A percentile compares a stretch with the other conserved stretches of the same genome.
phyloP scores from a whole-genome alignment of 2,329 filamentous ascomycete species.

The Magnaporthiopsis rhizophila region DNA sequence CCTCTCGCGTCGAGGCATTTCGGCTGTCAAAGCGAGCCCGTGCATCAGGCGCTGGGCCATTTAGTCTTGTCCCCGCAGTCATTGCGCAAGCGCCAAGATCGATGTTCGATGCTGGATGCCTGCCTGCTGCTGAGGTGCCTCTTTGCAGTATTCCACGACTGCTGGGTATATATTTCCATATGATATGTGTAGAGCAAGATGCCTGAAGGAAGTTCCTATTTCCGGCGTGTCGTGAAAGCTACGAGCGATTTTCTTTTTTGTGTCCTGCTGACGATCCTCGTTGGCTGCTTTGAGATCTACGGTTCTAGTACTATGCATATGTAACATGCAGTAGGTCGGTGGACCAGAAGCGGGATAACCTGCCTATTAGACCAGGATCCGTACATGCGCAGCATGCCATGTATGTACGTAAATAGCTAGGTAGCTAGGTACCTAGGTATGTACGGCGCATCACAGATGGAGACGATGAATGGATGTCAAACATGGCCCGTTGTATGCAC shows the following conservation, averaged over 20 bases:
- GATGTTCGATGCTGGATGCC: background rate
- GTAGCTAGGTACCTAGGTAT: background rate
- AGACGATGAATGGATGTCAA: background rate
- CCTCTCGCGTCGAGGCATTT: background rate
- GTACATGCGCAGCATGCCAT: background rate
- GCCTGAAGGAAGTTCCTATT: too few relatives aligned
- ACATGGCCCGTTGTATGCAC: background rate
- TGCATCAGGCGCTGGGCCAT: background rate
- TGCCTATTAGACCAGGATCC: background rate
- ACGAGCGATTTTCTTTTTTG: background rate
- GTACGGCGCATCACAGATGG: background rate
- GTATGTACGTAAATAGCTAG: background rate
- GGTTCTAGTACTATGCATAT: too few relatives aligned
- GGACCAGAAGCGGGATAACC: background rate
- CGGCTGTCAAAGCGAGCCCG: background rate
- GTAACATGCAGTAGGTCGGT: background rate
- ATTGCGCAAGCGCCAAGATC: background rate
- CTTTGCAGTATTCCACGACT: too few relatives aligned
- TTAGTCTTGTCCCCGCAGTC: background rate
- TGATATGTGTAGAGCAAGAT: too few relatives aligned
- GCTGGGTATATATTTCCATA: too few relatives aligned
- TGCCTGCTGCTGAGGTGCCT: background rate
- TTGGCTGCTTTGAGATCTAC: too few relatives aligned
- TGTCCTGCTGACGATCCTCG: too few relatives aligned
- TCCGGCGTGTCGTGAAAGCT: background rate